Percentiles rank a stretch among this genome's conserved stretches.
phyloP scores from a whole-genome alignment of 2,329 filamentous ascomycete species.

The Talaromyces sp. region DNA sequence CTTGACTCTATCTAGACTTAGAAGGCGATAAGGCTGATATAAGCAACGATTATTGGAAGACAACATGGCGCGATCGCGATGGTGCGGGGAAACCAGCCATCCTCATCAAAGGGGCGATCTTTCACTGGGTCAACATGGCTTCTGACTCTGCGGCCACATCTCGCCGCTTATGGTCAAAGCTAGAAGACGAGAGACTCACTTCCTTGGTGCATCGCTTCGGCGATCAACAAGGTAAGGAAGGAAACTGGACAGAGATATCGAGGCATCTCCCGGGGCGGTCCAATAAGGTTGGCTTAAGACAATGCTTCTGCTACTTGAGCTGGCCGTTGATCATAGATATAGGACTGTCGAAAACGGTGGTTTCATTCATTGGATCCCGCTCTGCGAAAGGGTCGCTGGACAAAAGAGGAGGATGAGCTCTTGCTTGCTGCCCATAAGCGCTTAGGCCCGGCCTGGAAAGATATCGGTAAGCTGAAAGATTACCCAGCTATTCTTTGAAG shows the following conservation, averaged over 20 bases:
- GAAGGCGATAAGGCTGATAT: slow-evolving; percentile 1
- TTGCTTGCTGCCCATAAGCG: slow-evolving; percentile 1
- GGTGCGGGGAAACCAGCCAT: slow-evolving; percentile 1
- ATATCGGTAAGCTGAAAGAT: background rate
- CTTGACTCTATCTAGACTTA: background rate
- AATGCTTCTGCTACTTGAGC: background rate
- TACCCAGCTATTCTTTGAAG: background rate
- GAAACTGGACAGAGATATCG: slow-evolving; percentile 2
- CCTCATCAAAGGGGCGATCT: background rate
- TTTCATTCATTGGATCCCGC: slow-evolving; percentile 3
- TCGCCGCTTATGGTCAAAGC: background rate
- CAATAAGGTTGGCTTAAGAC: background rate
- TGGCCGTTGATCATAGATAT: background rate
- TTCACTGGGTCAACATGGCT: background rate
- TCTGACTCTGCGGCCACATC: slow-evolving; percentile 1
- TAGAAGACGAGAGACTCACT: background rate
- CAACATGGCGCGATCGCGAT: background rate
- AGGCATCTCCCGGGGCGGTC: background rate
- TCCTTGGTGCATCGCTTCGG: background rate
- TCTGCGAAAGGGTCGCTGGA: slow-evolving; percentile 2
- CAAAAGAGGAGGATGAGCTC: slow-evolving; percentile 1
- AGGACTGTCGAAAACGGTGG: slow-evolving; percentile 4
- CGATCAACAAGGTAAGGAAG: background rate
- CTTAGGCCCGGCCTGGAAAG: slow-evolving; percentile 1
- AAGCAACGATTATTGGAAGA: background rate